These are phyloP conservation scores for Camellia granthamiana DNA, from an alignment of 148 eudicot species.

Conservation along the genomic window DNA sequence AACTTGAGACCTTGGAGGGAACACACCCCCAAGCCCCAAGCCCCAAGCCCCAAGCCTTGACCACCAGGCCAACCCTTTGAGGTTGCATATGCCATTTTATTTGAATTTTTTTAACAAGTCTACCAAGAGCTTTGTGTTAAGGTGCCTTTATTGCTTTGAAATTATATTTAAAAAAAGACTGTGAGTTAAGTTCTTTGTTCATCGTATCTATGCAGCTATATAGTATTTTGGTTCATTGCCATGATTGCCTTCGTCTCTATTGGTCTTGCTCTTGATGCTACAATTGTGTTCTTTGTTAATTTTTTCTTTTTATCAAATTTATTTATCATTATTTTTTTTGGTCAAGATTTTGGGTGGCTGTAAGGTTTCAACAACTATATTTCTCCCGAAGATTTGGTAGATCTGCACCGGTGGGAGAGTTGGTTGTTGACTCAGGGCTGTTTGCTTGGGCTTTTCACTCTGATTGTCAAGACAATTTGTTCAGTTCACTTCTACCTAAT, in stretches of 20 bases:
- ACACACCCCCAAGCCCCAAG: too few relatives aligned
- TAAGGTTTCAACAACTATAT: conserved; percentile 75
- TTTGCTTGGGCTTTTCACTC: conserved; percentile 96
- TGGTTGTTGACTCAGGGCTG: conserved; percentile 55
- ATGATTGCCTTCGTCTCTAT: neutral
- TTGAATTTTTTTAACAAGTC: neutral
- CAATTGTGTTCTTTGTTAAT: neutral
- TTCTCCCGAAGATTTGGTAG: conserved; percentile 45
- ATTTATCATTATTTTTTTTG: neutral
- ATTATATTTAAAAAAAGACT: neutral
- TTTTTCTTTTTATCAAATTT: neutral
- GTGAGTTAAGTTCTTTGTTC: neutral
- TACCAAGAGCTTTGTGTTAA: neutral
- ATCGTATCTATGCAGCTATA: neutral
- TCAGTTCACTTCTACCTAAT: conserved; percentile 50
- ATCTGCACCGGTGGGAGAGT: conserved; percentile 51
- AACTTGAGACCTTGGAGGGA: too few relatives aligned
- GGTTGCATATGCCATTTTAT: neutral
- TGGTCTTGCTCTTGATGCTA: neutral
- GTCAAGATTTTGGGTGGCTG: conserved; percentile 84
- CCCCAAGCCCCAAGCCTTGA: too few relatives aligned
- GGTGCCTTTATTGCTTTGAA: neutral
- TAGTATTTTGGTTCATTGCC: conserved; percentile 3
- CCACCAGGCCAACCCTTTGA: too few relatives aligned
- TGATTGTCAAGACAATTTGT: conserved; percentile 89